Evolutionary conservation across 1,284 basidiomycete species (phyloP), one percentile per base, ranked within the genome.

Genomic region (Sphagnurus paluster): DNA sequence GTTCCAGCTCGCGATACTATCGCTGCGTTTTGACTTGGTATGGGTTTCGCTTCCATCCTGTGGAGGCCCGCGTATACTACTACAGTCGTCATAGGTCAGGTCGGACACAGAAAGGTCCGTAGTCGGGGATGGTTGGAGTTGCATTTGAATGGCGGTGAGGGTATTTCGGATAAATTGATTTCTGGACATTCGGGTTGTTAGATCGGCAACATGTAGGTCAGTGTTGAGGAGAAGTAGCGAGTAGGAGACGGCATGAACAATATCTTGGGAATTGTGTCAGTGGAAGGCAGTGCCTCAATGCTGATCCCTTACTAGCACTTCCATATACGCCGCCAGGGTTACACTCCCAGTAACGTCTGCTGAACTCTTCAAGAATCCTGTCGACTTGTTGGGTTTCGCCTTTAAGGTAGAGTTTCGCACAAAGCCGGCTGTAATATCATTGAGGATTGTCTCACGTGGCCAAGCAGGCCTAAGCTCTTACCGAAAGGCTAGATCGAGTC

Each of bases 331-430:
- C 80, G 2, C 71, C 72, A 0, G 90, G 87, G 63, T 99, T 98
- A 64, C 92, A 94, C 41, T 93, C 86, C 79, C 85, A 94, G 67
- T 90, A 99, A 6, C 93, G 80, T 36, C 83, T 74, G 52, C 89
- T 90, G 60, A 99, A 98, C 51, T 87, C 87, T 55, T 90, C 90
- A 14, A 99, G 76, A 56, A 99, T 97, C 33, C 96, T 85, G 66
- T 99, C 97, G 29, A 99, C 87, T 68, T 98, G 95, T 63, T 99
- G 97, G 0, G 96, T 97, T 69, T 99, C 96, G 1, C 87, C 96
- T 63, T 93, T 94, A 48, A 99, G 78, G 65, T 83, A 97, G 3
- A 99, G 77, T 64, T 96, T 97, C 17, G 83, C 82, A 64, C 95
- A 98, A 4, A 99, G 72, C 24, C 84, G 82, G 48, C 93, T 93